Evolutionary conservation across 768 basidiomycete species (phyloP), one percentile per base, ranked within the genome.

Genomic region (Tephrocybe sp.): DNA sequence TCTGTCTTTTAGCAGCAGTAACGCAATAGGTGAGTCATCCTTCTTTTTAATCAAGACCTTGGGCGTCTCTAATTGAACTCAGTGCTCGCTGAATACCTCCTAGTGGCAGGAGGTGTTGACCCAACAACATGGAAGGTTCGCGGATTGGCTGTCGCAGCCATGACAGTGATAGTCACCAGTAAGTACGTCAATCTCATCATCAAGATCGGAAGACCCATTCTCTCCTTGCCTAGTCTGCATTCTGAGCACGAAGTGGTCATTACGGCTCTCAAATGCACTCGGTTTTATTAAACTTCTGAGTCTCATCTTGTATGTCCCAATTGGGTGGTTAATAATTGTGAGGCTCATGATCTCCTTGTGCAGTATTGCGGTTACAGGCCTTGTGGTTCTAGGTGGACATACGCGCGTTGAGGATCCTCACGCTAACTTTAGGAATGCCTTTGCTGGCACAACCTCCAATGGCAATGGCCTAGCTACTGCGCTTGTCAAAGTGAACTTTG

Each of bases 321-420:
- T 0, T 9, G 20, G 30, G 3, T 23, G 20, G 7, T 13, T 40
- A 41, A 4, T 26, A 26, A 26, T 9, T 22, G 23, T 16, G 40
- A 33, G 23, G 8, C 17, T 36, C 17, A 16, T 31, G 17, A 31
- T 19, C 16, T 33, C 1, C 8, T 7, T 35, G 22, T 36, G 30
- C 50, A 72, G 70, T 38, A 66, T 86, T 39, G 75, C 82, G 1
- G 63, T 84, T 36, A 76, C 80, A 4, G 78, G 78, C 57, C 78
- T 82, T 69, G 79, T 79, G 19, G 85, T 85, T 8, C 72, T 87
- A 10, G 74, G 76, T 4, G 84, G 83, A 0, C 68, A 73, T 47
- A 84, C 82, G 2, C 71, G 69, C 7, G 73, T 87, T n/a, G 35
- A 71, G 38, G 75, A 85, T 62, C 82, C 85, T 0, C 71, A 75